A percentile compares a stretch with the other conserved stretches of the same genome.
Evolutionary conservation across 2,329 filamentous ascomycete genomes (phyloP).

Genomic region (Claviceps monticola): DNA sequence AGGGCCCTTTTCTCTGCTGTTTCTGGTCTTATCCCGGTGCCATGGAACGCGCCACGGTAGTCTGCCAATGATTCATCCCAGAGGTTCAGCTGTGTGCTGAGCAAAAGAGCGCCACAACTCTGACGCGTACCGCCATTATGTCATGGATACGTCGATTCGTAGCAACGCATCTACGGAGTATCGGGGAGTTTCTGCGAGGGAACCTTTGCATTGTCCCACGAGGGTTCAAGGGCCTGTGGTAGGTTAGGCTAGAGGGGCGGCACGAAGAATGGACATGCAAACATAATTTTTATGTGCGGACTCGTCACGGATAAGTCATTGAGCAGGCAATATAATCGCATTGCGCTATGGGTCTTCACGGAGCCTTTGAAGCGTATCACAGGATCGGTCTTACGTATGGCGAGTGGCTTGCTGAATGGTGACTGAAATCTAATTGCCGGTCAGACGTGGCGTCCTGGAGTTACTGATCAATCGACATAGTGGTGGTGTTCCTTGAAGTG

Average conservation of each 20-base stretch:
- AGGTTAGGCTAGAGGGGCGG: too few relatives aligned
- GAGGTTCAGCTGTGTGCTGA: not conserved
- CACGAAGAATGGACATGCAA: too few relatives aligned
- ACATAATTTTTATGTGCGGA: not conserved
- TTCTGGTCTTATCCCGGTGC: not conserved
- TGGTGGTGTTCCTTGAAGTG: too few relatives aligned
- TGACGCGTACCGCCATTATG: not conserved
- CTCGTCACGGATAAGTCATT: not conserved
- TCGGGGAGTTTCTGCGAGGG: too few relatives aligned
- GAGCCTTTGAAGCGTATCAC: too few relatives aligned
- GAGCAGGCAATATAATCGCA: not conserved
- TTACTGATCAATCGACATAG: too few relatives aligned
- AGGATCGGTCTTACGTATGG: too few relatives aligned
- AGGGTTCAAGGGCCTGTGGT: too few relatives aligned
- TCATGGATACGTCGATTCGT: not conserved
- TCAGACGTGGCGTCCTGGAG: too few relatives aligned
- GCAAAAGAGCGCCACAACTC: not conserved
- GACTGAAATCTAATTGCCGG: too few relatives aligned
- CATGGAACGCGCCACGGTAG: not conserved
- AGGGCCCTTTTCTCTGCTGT: not conserved
- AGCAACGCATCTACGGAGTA: not conserved
- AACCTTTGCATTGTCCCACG: too few relatives aligned
- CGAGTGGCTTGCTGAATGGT: too few relatives aligned
- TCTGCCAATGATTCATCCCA: not conserved
- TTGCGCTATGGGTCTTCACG: not conserved